A percentile compares a stretch with the other conserved stretches of the same genome.
Evolutionary conservation across 169 alveolate genomes (phyloP).

Genomic region (Eimeria necatrix): DNA sequence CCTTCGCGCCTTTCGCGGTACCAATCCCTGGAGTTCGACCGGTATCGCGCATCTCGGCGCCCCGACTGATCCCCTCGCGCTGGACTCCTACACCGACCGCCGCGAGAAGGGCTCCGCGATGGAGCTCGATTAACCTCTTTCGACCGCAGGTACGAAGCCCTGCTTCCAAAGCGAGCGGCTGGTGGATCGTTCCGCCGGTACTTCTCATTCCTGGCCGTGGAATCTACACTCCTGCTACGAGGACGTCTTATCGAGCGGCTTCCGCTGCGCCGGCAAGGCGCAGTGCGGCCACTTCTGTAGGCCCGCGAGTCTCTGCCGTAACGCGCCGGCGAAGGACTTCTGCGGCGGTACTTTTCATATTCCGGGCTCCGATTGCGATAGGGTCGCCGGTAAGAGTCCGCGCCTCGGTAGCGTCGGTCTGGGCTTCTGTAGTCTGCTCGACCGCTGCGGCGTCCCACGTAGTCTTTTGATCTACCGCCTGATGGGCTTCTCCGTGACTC

Average conservation of each 20-base stretch:
- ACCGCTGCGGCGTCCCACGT: constrained; percentile 54
- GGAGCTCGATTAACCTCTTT: constrained; percentile 17
- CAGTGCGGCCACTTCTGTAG: constrained; percentile 26
- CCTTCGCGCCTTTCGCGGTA: constrained; percentile 65
- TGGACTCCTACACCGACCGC: constrained; percentile 30
- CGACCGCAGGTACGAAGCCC: constrained; percentile 46
- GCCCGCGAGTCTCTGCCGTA: constrained; percentile 49
- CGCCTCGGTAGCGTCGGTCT: constrained; percentile 55
- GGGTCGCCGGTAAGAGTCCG: constrained; percentile 46
- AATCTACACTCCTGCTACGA: constrained; percentile 67
- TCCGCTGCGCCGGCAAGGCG: constrained; percentile 60
- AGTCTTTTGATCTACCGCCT: constrained; percentile 53
- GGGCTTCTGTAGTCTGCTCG: constrained; percentile 67
- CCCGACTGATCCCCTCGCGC: constrained; percentile 31
- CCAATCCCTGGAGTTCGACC: constrained; percentile 51
- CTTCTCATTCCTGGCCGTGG: constrained; percentile 22
- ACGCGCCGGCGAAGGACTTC: constrained; percentile 60
- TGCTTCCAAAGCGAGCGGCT: constrained; percentile 70
- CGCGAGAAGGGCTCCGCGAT: constrained; percentile 70
- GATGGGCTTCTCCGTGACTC: constrained; percentile 73
- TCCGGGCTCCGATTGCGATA: constrained; percentile 61
- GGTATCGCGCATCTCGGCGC: constrained; percentile 13
- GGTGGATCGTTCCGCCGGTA: constrained; percentile 28
- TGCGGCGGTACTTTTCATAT: constrained; percentile 64
- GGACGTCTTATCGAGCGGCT: constrained; percentile 60